Percentiles rank a stretch among this genome's conserved stretches.
These are phyloP conservation scores for Coleophoma crateriformis DNA, from an alignment of 2,329 filamentous ascomycete genomes.

Conservation along the genomic window DNA sequence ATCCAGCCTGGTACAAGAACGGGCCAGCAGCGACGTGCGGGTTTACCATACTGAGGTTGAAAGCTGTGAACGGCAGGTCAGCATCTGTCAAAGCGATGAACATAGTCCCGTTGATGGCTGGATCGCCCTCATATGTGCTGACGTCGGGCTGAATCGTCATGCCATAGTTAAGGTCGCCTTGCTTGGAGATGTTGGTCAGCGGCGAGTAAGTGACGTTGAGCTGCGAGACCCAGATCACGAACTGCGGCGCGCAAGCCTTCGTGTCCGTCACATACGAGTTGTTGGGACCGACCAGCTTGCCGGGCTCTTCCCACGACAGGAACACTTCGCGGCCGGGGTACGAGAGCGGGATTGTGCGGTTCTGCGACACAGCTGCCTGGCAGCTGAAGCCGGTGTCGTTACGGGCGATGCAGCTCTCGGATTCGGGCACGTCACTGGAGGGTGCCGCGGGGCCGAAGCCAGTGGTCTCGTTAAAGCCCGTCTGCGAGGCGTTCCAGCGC, in stretches of 20 bases:
- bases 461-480: constrained; percentile 57
- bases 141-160: constrained; percentile 66
- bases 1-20: constrained; percentile 74
- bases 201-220: constrained; percentile 68
- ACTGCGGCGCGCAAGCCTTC: constrained; percentile 53
- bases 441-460: constrained; percentile 40
- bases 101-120: constrained; percentile 68
- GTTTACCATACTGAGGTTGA: constrained; percentile 70
- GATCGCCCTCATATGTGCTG: constrained; percentile 51
- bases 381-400: constrained; percentile 52
- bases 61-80: constrained; percentile 65
- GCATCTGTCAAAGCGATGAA: constrained; percentile 72
- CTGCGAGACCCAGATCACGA: constrained; percentile 72
- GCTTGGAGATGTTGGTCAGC: constrained; percentile 43
- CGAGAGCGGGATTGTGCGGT: constrained; percentile 65
- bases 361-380: constrained; percentile 58
- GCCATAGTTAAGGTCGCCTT: constrained; percentile 27
- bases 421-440: constrained; percentile 29
- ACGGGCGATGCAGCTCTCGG: constrained; percentile 51
- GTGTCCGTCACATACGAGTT: constrained; percentile 71
- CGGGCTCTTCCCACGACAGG: constrained; percentile 68
- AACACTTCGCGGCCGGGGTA: constrained; percentile 69
- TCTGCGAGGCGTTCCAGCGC: constrained; percentile 57
- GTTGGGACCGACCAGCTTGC: constrained; percentile 67
- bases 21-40: constrained; percentile 68